These are phyloP conservation scores for Ceratobasidium sp. DNA, from an alignment of 1,284 basidiomycete genomes.

Conservation along the genomic window DNA sequence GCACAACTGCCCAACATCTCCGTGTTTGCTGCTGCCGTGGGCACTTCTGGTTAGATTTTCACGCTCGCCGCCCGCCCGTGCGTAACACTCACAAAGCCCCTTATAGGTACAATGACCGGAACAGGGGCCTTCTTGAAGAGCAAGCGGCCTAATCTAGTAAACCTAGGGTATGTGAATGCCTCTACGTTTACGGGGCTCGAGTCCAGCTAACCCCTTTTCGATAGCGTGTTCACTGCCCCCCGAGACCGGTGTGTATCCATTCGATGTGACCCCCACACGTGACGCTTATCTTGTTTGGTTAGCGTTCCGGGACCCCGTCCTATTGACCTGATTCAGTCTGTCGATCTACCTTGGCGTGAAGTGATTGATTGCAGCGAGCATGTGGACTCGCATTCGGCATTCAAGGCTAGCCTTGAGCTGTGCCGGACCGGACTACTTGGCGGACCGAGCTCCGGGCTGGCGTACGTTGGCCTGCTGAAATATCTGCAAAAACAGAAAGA, in stretches of 20 bases:
- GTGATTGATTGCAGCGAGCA: slow-evolving; percentile 42
- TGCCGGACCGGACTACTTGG: slow-evolving; percentile 32
- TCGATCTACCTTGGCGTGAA: slow-evolving; percentile 43
- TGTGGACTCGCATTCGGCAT: slow-evolving; percentile 28
- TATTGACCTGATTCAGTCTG: slow-evolving; percentile 41
- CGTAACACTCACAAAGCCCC: too few species aligned
- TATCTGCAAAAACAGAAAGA: slow-evolving; percentile 33
- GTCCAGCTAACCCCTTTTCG: too few species aligned
- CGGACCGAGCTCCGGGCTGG: slow-evolving; percentile 39
- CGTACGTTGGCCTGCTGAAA: slow-evolving; percentile 21
- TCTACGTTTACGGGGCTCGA: too few species aligned
- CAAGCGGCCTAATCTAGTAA: slow-evolving; percentile 28
- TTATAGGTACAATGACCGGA: slow-evolving; percentile 39
- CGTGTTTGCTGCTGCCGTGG: slow-evolving; percentile 37
- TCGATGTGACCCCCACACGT: not conserved
- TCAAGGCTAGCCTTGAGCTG: slow-evolving; percentile 29
- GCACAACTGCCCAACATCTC: slow-evolving; percentile 29
- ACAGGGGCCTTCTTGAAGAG: slow-evolving; percentile 38
- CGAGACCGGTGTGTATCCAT: slow-evolving; percentile 30
- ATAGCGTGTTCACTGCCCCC: slow-evolving; percentile 42
- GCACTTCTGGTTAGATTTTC: slow-evolving; percentile 31
- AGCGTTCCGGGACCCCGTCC: slow-evolving; percentile 39
- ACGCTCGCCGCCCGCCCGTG: too few species aligned
- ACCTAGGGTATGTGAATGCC: slow-evolving; percentile 26
- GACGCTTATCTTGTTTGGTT: not conserved